A percentile compares a stretch with the other conserved stretches of the same genome.
Conservation (phyloP, 805 yeast species). For the Saccharomycopsis babjevae region DNA sequence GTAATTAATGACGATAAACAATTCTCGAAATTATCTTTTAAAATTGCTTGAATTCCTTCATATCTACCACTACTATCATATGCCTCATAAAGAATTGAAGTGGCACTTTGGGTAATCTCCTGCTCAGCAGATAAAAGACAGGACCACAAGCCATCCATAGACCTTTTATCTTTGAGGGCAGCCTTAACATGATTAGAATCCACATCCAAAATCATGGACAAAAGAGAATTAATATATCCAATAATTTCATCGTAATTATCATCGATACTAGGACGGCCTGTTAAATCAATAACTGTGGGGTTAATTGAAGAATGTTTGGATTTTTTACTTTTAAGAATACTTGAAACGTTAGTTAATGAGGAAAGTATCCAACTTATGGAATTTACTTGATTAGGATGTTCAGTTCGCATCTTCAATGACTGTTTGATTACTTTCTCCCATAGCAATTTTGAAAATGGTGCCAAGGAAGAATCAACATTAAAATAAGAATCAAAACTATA, state of each 20-base stretch:
- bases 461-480: conserved; percentile 24
- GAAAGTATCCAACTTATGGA: conserved; percentile 21
- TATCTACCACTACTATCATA: conserved; percentile 72
- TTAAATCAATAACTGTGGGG: not conserved
- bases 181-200: conserved; percentile 28
- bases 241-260: conserved; percentile 24
- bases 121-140: conserved; percentile 56
- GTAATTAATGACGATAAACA: conserved; percentile 40
- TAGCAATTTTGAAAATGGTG: conserved; percentile 23
- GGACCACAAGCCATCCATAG: conserved; percentile 62
- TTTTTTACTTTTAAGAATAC: conserved; percentile 20
- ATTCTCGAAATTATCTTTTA: conserved; percentile 34
- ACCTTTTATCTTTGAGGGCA: conserved; percentile 32
- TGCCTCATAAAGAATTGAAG: conserved; percentile 63
- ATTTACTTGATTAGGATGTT: not conserved
- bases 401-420: not conserved
- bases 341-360: conserved; percentile 24
- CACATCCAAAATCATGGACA: conserved; percentile 33
- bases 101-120: conserved; percentile 53
- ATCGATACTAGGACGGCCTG: not conserved
- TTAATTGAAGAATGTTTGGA: conserved; percentile 21
- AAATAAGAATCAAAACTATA: conserved; percentile 28
- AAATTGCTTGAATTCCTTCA: conserved; percentile 55
- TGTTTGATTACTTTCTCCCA: conserved; percentile 23
- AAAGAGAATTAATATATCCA: conserved; percentile 25